Evolutionary conservation across 2,329 filamentous ascomycete genomes (phyloP).

Genomic region (Calonectria montana): DNA sequence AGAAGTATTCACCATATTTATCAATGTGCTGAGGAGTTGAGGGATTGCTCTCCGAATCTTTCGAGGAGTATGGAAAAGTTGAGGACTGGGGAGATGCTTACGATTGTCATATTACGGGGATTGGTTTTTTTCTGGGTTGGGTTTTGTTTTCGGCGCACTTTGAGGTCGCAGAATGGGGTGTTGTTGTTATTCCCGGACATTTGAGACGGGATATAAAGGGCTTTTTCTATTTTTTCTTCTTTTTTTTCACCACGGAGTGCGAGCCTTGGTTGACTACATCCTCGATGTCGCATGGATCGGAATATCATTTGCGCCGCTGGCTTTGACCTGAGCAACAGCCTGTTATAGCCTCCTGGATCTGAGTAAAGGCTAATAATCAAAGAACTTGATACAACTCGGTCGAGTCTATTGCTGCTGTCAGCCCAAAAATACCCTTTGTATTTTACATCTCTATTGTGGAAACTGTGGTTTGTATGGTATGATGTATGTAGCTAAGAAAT

Average conservation of each 20-base stretch:
- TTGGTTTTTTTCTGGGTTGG: not conserved
- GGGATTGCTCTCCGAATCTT: not conserved
- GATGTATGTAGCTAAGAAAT: slow-evolving; percentile 16
- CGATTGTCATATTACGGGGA: slow-evolving; percentile 15
- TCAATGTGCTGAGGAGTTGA: slow-evolving; percentile 71
- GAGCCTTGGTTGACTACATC: not conserved
- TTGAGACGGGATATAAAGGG: slow-evolving; percentile 2
- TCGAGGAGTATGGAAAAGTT: slow-evolving; percentile 15
- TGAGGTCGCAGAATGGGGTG: not conserved
- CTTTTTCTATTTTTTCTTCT: slow-evolving; percentile 1
- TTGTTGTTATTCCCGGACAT: slow-evolving; percentile 3
- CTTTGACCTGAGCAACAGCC: not conserved
- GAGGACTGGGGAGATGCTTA: not conserved
- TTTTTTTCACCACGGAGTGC: not conserved
- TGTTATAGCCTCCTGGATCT: not conserved
- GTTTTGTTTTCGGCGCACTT: slow-evolving; percentile 18
- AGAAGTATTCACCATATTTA: slow-evolving; percentile 82
- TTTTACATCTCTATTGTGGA: not conserved
- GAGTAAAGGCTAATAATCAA: not conserved
- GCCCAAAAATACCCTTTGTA: not conserved
- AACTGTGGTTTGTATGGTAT: not conserved
- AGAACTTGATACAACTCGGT: not conserved
- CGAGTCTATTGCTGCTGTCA: not conserved
- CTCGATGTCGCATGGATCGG: not conserved
- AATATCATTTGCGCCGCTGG: not conserved